Evolutionary conservation across 345 rosid genomes (phyloP).

Genomic region (Populus nigra): DNA sequence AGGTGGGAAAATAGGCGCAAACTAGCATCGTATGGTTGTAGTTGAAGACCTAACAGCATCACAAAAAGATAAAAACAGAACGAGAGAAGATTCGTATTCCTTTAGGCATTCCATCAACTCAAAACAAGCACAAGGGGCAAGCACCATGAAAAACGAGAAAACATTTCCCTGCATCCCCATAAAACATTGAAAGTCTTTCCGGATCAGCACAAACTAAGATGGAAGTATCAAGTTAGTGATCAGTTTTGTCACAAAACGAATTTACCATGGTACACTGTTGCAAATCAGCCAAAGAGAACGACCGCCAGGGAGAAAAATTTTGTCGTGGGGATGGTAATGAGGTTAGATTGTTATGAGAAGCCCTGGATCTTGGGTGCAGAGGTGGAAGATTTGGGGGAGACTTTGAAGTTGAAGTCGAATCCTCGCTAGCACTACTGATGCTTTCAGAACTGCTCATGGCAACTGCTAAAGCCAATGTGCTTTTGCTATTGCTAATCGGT

Average conservation of each 20-base stretch:
- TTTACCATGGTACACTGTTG: conserved; percentile 40
- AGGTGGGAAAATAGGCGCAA: background rate
- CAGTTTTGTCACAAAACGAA: conserved; percentile 5
- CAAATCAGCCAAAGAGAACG: conserved; percentile 58
- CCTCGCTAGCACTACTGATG: conserved; percentile 52
- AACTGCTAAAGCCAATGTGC: conserved; percentile 68
- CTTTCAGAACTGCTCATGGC: conserved; percentile 65
- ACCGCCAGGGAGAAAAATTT: conserved; percentile 47
- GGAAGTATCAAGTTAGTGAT: conserved; percentile 1
- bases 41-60: background rate
- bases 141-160: background rate
- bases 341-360: conserved; percentile 29
- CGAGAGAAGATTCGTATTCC: background rate
- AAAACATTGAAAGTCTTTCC: background rate
- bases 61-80: background rate
- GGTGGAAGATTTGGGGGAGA: conserved; percentile 73
- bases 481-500: conserved; percentile 53
- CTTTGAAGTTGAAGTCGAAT: conserved; percentile 44
- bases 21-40: background rate
- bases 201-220: background rate
- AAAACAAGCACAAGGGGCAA: background rate
- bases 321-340: conserved; percentile 22
- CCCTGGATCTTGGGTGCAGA: conserved; percentile 46
- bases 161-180: background rate
- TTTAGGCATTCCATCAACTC: background rate